Conservation (phyloP, 345 rosid genomes). For the Melaleuca quinquenervia region DNA sequence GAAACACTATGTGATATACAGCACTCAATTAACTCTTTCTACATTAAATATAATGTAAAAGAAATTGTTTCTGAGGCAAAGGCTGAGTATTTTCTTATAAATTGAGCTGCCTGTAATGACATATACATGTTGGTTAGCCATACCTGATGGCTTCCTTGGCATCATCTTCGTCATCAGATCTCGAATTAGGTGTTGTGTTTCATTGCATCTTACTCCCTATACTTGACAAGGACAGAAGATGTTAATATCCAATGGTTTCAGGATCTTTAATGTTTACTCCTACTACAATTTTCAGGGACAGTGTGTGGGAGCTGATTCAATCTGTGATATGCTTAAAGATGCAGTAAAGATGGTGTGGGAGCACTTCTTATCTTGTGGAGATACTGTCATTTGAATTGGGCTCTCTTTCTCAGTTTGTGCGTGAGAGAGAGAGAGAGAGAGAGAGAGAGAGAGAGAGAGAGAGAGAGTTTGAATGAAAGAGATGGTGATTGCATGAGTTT, state of each 20-base stretch:
- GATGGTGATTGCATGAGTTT: no score
- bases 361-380: constrained; percentile 7
- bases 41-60: not conserved
- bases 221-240: not conserved
- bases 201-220: not conserved
- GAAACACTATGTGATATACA: not conserved
- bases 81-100: not conserved
- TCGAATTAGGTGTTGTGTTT: not conserved
- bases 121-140: not conserved
- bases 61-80: not conserved
- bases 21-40: not conserved
- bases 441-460: no score
- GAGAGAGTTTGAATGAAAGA: no score
- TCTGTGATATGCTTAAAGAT: constrained; percentile 20
- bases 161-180: not conserved
- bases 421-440: no score
- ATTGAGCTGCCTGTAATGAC: not conserved
- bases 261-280: not conserved
- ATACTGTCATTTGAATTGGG: not conserved
- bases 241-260: not conserved
- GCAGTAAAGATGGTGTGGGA: constrained; percentile 29
- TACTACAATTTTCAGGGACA: constrained; percentile 11
- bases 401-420: not conserved
- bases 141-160: not conserved
- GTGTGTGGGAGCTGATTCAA: constrained; percentile 1